Evolutionary conservation across 805 yeast species (phyloP), one percentile per base, ranked within the genome.

Genomic region (Ogataea dorogensis): DNA sequence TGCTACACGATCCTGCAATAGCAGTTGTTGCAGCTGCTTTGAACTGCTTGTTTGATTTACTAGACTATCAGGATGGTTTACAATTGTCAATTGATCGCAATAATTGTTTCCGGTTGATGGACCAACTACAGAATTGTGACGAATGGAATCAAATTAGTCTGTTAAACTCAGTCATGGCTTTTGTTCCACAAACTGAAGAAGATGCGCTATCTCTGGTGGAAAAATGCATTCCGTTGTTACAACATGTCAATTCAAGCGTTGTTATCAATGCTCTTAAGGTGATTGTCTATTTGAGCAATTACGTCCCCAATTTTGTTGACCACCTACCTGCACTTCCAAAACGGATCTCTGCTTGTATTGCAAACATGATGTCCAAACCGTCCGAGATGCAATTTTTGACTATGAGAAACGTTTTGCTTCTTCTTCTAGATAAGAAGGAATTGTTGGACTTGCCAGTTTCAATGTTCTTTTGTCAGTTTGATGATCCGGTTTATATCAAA

Each of bases 401-500:
- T 1, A 65, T 89, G 45, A 68, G 96, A 54, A 91, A 89, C 55
- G 81, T 86, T 31, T 85, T 87, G 17, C 59, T 88, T 20, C 61
- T 89, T 23, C 68, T 89, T 17, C 67, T 87, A 38, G 77, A 85
- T 34, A 74, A 79, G 42, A 79, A 81, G 9, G 68, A 73, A 15
- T 63, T 87, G 38, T 60, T 79, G 25, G 60, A 67, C 17, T 65
- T 84, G 36, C 93, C 85, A 44, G 86, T 86, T n/a, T 75, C 78
- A 35, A 75, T 78, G 63, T 86, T 89, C 54, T 88, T 86, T 60
- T 81, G 93, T 61, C 79, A 78, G 41, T 85, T 76, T 50, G 82
- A 84, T 56, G 96, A 89, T 56, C 93, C 95, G 1, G 77, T 85
- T 15, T 91, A 86, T 56, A 79, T 91, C 54, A 86, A 88, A 57